These are phyloP conservation scores for Boletus edulis DNA, from an alignment of 768 basidiomycete species.

Conservation along the genomic window DNA sequence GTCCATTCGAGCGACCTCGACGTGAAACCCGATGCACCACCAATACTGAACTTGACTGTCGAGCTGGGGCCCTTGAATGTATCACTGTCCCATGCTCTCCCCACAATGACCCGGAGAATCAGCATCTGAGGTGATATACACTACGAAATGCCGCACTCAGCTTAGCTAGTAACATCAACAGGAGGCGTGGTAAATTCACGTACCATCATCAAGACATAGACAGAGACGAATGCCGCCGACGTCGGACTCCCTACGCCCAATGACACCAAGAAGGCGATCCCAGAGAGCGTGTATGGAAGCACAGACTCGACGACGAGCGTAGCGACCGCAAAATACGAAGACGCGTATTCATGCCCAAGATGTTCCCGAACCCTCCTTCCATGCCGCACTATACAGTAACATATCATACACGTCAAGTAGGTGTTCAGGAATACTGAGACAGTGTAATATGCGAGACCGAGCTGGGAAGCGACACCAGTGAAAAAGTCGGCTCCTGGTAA, in stretches of 20 bases:
- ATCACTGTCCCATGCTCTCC: too few relatives aligned
- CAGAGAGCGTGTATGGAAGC: conserved; percentile 22
- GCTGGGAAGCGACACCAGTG: conserved; percentile 1
- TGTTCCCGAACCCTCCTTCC: neutral
- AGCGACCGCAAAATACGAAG: conserved; percentile 12
- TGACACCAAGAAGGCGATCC: conserved; percentile 23
- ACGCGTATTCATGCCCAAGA: conserved; percentile 20
- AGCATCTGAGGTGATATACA: too few relatives aligned
- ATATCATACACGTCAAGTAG: conserved; percentile 20
- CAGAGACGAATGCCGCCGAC: conserved; percentile 5
- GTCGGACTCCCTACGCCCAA: conserved; percentile 13
- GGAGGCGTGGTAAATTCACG: neutral
- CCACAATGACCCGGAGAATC: too few relatives aligned
- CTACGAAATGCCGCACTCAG: neutral
- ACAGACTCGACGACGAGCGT: conserved; percentile 22
- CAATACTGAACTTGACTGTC: too few relatives aligned
- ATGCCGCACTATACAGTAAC: conserved; percentile 17
- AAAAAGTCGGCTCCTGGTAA: conserved; percentile 18
- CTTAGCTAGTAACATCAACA: too few relatives aligned
- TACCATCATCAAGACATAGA: conserved; percentile 25
- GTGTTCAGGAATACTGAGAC: conserved; percentile 17
- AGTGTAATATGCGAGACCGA: conserved; percentile 19
- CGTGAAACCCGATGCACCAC: too few relatives aligned
- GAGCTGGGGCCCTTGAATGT: too few relatives aligned
- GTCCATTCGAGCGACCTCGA: too few relatives aligned